These are phyloP conservation scores for Umbilicus rupestris DNA, from an alignment of 164 flowering plant species.

Conservation along the genomic window DNA sequence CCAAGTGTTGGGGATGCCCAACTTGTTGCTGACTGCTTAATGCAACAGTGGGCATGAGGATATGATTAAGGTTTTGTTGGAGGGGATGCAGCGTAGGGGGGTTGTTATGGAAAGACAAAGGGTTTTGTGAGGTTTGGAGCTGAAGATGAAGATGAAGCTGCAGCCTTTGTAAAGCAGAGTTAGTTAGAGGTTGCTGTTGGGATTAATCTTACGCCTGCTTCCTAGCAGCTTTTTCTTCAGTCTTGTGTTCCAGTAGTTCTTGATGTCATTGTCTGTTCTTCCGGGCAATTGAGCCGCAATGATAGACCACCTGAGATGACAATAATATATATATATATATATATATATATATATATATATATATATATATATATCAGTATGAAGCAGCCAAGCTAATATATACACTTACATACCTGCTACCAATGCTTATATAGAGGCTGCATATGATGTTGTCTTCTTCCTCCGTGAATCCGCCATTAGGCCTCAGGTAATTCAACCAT, in stretches of 20 bases:
- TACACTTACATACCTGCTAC: conserved; percentile 62
- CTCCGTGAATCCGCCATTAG: conserved; percentile 86
- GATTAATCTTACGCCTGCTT: conserved; percentile 36
- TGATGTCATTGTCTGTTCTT: conserved; percentile 91
- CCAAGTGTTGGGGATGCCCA: background rate
- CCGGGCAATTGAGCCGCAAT: conserved; percentile 97
- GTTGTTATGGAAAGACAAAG: conserved; percentile 39
- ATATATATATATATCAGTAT: too few species aligned
- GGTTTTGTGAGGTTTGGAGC: conserved; percentile 42
- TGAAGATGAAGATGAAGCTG: conserved; percentile 84
- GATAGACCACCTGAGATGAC: conserved; percentile 87
- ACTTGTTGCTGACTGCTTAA: conserved; percentile 18
- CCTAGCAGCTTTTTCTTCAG: conserved; percentile 85
- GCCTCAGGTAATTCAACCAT: conserved; percentile 84
- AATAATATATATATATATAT: too few species aligned
- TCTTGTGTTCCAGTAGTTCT: conserved; percentile 96
- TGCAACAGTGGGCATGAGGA: too few species aligned
- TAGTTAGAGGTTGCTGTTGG: conserved; percentile 29
- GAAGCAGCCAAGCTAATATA: too few species aligned
- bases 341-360: too few species aligned
- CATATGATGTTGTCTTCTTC: conserved; percentile 84
- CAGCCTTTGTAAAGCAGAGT: conserved; percentile 72
- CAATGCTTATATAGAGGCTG: conserved; percentile 74
- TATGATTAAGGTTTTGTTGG: too few species aligned
- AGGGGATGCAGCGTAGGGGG: conserved; percentile 58